These are phyloP conservation scores for Trichomonascaceae sp. DNA, from an alignment of 1,139 yeast genomes.

Conservation along the genomic window DNA sequence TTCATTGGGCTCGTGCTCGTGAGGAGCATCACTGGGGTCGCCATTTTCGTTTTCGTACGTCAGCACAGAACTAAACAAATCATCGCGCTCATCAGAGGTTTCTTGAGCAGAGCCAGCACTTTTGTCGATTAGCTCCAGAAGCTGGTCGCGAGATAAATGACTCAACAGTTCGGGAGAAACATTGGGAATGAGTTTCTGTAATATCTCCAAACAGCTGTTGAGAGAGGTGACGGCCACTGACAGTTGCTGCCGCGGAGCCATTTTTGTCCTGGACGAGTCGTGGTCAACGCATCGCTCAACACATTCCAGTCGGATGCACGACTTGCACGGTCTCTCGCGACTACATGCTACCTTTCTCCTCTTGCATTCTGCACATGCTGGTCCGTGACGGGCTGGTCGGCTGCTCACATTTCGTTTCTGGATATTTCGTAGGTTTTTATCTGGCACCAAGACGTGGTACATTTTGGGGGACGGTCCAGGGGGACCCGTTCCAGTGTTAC, in stretches of 20 bases:
- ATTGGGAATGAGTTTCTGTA: not conserved
- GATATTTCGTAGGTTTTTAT: too few relatives aligned
- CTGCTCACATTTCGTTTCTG: too few relatives aligned
- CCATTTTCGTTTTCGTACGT: too few relatives aligned
- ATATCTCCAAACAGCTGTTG: not conserved
- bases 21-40: too few relatives aligned
- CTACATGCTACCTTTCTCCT: not conserved
- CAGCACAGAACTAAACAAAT: too few relatives aligned
- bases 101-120: not conserved
- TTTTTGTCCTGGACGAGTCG: not conserved
- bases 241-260: not conserved
- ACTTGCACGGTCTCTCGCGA: not conserved
- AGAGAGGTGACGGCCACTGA: not conserved
- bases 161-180: not conserved
- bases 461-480: too few relatives aligned
- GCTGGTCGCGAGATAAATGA: not conserved
- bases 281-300: not conserved
- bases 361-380: not conserved
- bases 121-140: not conserved
- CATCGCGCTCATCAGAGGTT: too few relatives aligned
- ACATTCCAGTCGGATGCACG: not conserved
- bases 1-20: not conserved
- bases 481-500: too few relatives aligned
- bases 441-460: too few relatives aligned
- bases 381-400: too few relatives aligned